Conservation (phyloP, 352 stramenopile genomes). For the Pythium insidiosum region DNA sequence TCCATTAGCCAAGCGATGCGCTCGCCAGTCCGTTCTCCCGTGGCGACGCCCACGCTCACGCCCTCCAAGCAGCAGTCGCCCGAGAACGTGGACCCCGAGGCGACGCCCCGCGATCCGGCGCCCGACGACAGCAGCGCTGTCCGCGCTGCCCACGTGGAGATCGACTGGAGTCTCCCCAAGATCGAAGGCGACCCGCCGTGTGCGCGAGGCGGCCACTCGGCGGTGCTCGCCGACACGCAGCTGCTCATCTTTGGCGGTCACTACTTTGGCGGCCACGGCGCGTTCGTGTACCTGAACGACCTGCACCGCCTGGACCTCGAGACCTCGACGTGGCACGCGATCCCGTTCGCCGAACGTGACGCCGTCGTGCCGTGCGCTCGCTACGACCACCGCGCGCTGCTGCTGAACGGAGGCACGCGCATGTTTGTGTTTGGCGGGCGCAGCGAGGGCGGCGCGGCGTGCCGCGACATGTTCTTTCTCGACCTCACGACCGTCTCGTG, state of each 20-base stretch:
- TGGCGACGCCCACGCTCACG: neutral
- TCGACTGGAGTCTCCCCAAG: constrained; percentile 48
- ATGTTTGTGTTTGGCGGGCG: constrained; percentile 82
- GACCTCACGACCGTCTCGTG: constrained; percentile 78
- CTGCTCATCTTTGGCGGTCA: constrained; percentile 87
- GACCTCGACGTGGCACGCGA: constrained; percentile 65
- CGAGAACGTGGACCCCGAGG: too few relatives aligned
- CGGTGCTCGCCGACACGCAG: constrained; percentile 65
- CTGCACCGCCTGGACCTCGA: constrained; percentile 82
- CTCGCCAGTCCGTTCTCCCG: constrained; percentile 4
- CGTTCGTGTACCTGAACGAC: constrained; percentile 89
- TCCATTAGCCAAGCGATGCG: neutral
- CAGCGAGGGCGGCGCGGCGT: constrained; percentile 31
- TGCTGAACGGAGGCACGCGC: constrained; percentile 48
- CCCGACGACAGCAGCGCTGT: constrained; percentile 1
- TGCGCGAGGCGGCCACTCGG: constrained; percentile 60
- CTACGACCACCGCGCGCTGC: constrained; percentile 82
- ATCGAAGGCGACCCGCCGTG: constrained; percentile 47
- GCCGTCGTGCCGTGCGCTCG: constrained; percentile 49
- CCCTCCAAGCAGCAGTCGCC: constrained; percentile 1
- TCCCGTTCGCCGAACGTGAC: constrained; percentile 38
- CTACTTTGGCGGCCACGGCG: constrained; percentile 77
- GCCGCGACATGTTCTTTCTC: constrained; percentile 87
- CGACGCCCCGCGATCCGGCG: constrained; percentile 2
- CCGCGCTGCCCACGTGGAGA: constrained; percentile 34